Evolutionary conservation across 2,329 filamentous ascomycete species (phyloP), one percentile per base, ranked within the genome.

Genomic region (Aureobasidium sp.): DNA sequence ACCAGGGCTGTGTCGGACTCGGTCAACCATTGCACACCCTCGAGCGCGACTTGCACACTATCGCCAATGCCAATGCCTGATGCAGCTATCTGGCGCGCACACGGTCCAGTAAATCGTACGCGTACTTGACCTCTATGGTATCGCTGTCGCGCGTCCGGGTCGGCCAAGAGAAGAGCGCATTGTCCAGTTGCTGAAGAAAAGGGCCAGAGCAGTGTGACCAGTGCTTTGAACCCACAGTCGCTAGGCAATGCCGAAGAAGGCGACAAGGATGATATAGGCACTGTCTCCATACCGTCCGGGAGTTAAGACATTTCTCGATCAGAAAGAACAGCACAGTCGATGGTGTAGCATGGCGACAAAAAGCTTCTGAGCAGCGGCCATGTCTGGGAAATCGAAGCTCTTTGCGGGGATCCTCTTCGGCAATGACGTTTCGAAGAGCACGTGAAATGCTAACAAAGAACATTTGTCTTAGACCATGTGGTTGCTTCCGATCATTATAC

Each of bases 121-220:
- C 91, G 87, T 25, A 96, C 85, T 74, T 96, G 91, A 14, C 93
- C 93, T 67, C 84, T 87, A 44, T 82, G 80, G 65, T 85, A 84
- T 62, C 93, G 89, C 56, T 93, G 80, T 52, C 90, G 87, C 70
- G 92, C 89, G 72, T 97, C 91, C 49, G 87, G 86, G 69, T 97
- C 92, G 49, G 89, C 89, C 37, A 97, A 82, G 22, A 95, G 82
- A 56, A 97, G 86, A 29, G 90, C 87, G 67, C 91, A 82, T 42
- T 86, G 86, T 59, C 83, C 84, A 34, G 83, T 88, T 29, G 90
- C 85, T 25, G 88, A 88, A 66, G 89, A 96, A 74, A 90, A 97
- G 0, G 93, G 93, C 92, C 93, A 97, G 63, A 90, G 86, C 39
- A 97, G 84, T 9, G 91, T 93, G 25, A 97, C 84, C 17, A 89